phyloP scores from a whole-genome alignment of 768 basidiomycete species.

The Lactifluus hygrophoroides region DNA sequence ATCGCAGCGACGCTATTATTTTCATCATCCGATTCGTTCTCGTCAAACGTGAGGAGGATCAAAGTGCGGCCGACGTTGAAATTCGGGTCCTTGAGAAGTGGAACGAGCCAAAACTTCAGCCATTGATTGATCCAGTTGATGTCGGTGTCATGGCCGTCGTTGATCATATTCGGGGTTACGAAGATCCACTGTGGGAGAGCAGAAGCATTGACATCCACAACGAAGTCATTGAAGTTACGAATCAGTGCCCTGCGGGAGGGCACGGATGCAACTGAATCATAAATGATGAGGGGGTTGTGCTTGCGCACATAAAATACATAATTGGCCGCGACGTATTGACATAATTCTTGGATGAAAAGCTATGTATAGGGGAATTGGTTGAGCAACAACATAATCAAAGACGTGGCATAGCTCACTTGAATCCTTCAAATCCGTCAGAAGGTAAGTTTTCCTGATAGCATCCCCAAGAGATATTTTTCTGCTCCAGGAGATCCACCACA shows the following conservation, averaged over 20 bases:
- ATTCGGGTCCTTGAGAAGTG: slow-evolving; percentile 38
- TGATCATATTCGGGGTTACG: slow-evolving; percentile 50
- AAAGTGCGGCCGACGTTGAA: slow-evolving; percentile 51
- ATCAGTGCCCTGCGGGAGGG: slow-evolving; percentile 35
- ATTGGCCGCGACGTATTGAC: slow-evolving; percentile 26
- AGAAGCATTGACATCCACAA: slow-evolving; percentile 41
- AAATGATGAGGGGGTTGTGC: slow-evolving; percentile 47
- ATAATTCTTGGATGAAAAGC: slow-evolving; percentile 33
- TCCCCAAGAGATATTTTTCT: slow-evolving; percentile 49
- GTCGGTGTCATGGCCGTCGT: slow-evolving; percentile 55
- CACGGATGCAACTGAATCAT: slow-evolving; percentile 40
- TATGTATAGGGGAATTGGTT: slow-evolving; percentile 7
- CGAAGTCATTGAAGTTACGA: slow-evolving; percentile 58
- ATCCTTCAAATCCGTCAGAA: slow-evolving; percentile 34
- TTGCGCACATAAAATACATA: slow-evolving; percentile 50
- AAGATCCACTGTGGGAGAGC: slow-evolving; percentile 52
- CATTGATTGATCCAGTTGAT: slow-evolving; percentile 39
- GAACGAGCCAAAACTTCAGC: slow-evolving; percentile 42
- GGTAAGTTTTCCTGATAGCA: slow-evolving; percentile 56
- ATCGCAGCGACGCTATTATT: slow-evolving; percentile 43
- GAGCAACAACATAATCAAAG: neutral
- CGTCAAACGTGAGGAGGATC: slow-evolving; percentile 57
- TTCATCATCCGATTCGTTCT: slow-evolving; percentile 34
- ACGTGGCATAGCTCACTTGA: slow-evolving; percentile 7
- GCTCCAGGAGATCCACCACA: slow-evolving; percentile 51